phyloP scores from a whole-genome alignment of 768 basidiomycete genomes.

The Daedaleopsis nitida region DNA sequence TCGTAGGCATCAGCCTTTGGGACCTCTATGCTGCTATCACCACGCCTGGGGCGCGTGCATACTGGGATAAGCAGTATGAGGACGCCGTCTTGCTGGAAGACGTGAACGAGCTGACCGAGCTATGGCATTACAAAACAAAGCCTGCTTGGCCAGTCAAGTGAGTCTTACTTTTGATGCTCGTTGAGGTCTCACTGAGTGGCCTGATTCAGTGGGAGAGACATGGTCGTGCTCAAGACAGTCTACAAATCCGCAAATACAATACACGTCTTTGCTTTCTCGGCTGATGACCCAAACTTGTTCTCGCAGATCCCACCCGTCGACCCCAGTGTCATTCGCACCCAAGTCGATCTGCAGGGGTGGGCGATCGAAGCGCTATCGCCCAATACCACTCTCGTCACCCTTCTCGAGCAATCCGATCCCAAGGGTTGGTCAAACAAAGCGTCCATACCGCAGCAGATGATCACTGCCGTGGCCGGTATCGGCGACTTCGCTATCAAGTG shows the following conservation, averaged over 20 bases:
- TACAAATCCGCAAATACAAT: slow-evolving; percentile 96
- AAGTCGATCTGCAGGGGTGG: slow-evolving; percentile 99
- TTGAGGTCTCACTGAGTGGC: slow-evolving; percentile 1
- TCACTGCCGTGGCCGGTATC: slow-evolving; percentile 83
- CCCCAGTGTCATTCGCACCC: slow-evolving; percentile 83
- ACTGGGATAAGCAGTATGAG: slow-evolving; percentile 91
- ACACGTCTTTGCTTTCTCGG: slow-evolving; percentile 94
- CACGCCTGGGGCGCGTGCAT: slow-evolving; percentile 78
- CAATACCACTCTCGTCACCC: slow-evolving; percentile 88
- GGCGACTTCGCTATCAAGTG: slow-evolving; percentile 96
- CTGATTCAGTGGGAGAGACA: slow-evolving; percentile 74
- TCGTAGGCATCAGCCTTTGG: slow-evolving; percentile 95
- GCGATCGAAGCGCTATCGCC: slow-evolving; percentile 95
- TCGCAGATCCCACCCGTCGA: slow-evolving; percentile 68
- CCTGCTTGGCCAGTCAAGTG: slow-evolving; percentile 94
- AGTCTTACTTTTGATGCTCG: slow-evolving; percentile 34
- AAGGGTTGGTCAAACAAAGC: slow-evolving; percentile 97
- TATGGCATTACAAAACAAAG: slow-evolving; percentile 92
- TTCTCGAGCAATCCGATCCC: slow-evolving; percentile 96
- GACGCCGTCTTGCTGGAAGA: slow-evolving; percentile 87
- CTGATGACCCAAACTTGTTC: slow-evolving; percentile 86
- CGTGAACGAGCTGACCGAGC: slow-evolving; percentile 84
- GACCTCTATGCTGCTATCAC: slow-evolving; percentile 87
- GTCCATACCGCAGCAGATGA: slow-evolving; percentile 93
- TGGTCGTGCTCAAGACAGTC: slow-evolving; percentile 89